These are phyloP conservation scores for Aphanomyces cochlioides DNA, from an alignment of 352 stramenopile genomes.

Conservation along the genomic window DNA sequence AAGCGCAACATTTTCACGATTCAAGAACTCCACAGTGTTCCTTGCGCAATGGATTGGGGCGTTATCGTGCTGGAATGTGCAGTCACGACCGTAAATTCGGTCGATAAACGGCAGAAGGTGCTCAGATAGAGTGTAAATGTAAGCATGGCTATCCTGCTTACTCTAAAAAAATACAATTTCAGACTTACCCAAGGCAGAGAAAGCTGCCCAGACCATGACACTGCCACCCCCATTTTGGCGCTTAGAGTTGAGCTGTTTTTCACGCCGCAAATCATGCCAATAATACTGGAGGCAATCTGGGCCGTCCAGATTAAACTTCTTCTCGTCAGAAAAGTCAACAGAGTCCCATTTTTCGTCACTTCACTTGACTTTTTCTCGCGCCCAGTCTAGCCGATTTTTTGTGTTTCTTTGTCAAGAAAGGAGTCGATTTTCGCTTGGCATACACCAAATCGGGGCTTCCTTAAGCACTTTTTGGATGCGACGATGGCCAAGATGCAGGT, in stretches of 20 bases:
- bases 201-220: slow-evolving; percentile 34
- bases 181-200: slow-evolving; percentile 26
- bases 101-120: slow-evolving; percentile 34
- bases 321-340: background rate
- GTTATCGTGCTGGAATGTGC: background rate
- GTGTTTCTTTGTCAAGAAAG: background rate
- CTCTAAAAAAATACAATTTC: slow-evolving; percentile 30
- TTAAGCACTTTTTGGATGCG: too few relatives aligned
- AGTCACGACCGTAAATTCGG: background rate
- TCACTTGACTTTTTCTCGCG: background rate
- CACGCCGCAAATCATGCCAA: slow-evolving; percentile 2
- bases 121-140: slow-evolving; percentile 36
- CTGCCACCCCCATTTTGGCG: slow-evolving; percentile 24
- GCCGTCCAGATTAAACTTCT: slow-evolving; percentile 7
- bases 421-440: background rate
- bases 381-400: background rate
- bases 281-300: slow-evolving; percentile 1
- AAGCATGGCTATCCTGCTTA: slow-evolving; percentile 32
- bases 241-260: background rate
- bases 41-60: background rate
- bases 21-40: slow-evolving; percentile 34
- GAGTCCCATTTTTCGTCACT: background rate
- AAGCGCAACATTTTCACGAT: slow-evolving; percentile 91
- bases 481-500: too few relatives aligned
- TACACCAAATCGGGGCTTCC: background rate